These are phyloP conservation scores for Arthrobotrys sinensis DNA, from an alignment of 2,329 filamentous ascomycete species.

Conservation along the genomic window DNA sequence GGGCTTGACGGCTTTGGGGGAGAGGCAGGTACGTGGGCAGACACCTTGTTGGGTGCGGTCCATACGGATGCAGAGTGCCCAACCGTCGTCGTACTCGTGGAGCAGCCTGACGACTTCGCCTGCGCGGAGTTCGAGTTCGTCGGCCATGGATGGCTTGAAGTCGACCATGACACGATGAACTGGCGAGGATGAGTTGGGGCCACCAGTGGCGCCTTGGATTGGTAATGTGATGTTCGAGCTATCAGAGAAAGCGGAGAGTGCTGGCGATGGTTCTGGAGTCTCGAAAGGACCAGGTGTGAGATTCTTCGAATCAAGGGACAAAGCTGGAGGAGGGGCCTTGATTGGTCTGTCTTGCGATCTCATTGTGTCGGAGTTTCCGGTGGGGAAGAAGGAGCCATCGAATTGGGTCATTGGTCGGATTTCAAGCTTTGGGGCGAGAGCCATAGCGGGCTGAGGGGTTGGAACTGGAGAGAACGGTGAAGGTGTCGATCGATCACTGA, in stretches of 20 bases:
- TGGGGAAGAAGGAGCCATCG: slow-evolving; percentile 62
- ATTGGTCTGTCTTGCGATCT: slow-evolving; percentile 70
- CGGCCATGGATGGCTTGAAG: slow-evolving; percentile 91
- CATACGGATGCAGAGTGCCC: slow-evolving; percentile 92
- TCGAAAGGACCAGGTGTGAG: slow-evolving; percentile 66
- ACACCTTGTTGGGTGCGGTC: slow-evolving; percentile 95
- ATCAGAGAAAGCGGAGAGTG: slow-evolving; percentile 61
- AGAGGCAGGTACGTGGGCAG: slow-evolving; percentile 91
- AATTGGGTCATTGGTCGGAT: slow-evolving; percentile 67
- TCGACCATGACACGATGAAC: slow-evolving; percentile 95
- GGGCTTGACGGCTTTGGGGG: slow-evolving; percentile 90
- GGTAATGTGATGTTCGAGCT: slow-evolving; percentile 53
- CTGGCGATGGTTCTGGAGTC: slow-evolving; percentile 59
- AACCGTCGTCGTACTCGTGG: slow-evolving; percentile 98
- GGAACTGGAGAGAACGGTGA: slow-evolving; percentile 66
- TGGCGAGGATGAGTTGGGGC: slow-evolving; percentile 67
- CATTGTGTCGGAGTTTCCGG: slow-evolving; percentile 60
- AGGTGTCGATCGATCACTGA: slow-evolving; percentile 64
- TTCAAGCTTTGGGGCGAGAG: slow-evolving; percentile 69
- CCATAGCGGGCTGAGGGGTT: slow-evolving; percentile 66
- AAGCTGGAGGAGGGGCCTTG: slow-evolving; percentile 65
- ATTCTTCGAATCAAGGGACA: slow-evolving; percentile 64
- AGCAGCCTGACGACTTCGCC: slow-evolving; percentile 90
- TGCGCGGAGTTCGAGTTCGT: slow-evolving; percentile 85
- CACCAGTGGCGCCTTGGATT: slow-evolving; percentile 45